Conservation (phyloP, 1,284 basidiomycete genomes). For the Apiotrichum veenhuisii region DNA sequence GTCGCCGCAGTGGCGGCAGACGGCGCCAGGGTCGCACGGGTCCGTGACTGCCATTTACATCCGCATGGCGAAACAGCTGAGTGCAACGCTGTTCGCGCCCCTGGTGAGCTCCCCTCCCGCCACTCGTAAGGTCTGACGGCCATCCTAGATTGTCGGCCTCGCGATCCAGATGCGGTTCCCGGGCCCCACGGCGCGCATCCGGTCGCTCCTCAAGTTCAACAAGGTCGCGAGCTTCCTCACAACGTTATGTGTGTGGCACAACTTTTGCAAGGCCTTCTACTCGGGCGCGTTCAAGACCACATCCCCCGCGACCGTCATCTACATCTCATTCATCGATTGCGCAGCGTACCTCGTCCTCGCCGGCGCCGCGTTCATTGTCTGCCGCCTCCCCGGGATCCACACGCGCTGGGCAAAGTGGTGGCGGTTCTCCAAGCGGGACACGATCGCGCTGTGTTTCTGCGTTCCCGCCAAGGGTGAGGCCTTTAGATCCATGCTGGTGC, state of each 20-base stretch:
- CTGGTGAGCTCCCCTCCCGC: slow-evolving; percentile 1
- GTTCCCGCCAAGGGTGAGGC: slow-evolving; percentile 23
- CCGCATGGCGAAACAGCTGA: slow-evolving; percentile 15
- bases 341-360: slow-evolving; percentile 18
- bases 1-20: neutral
- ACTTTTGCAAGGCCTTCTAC: slow-evolving; percentile 43
- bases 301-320: slow-evolving; percentile 31
- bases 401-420: slow-evolving; percentile 10
- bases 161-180: slow-evolving; percentile 7
- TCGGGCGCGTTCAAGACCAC: slow-evolving; percentile 33
- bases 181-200: neutral
- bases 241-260: slow-evolving; percentile 12
- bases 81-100: slow-evolving; percentile 6
- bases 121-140: neutral
- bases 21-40: neutral
- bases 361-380: slow-evolving; percentile 17
- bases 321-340: slow-evolving; percentile 33
- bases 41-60: slow-evolving; percentile 7
- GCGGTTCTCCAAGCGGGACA: slow-evolving; percentile 20
- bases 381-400: slow-evolving; percentile 21
- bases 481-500: too few species aligned
- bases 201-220: neutral
- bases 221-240: slow-evolving; percentile 9
- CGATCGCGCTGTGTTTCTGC: slow-evolving; percentile 26
- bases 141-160: slow-evolving; percentile 11